Conservation (phyloP, 345 rosid species). For the Kandelia obovata region DNA sequence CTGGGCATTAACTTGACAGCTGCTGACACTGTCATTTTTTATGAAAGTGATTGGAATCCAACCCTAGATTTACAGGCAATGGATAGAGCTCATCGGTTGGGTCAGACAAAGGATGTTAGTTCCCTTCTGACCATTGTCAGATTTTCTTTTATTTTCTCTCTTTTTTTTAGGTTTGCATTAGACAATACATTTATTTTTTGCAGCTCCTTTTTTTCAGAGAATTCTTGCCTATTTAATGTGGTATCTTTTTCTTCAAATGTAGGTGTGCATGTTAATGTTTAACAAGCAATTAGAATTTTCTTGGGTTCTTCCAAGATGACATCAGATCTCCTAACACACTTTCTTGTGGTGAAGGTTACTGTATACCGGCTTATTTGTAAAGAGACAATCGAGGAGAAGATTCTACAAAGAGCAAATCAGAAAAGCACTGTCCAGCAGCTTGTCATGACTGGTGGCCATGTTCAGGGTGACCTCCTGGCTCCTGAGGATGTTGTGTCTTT, state of each 20-base stretch:
- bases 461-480: constrained; percentile 96
- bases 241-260: neutral
- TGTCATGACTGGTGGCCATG: constrained; percentile 99
- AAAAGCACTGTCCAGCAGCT: constrained; percentile 98
- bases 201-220: neutral
- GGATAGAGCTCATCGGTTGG: constrained; percentile 99
- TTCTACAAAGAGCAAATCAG: constrained; percentile 97
- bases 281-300: neutral
- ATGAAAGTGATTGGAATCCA: constrained; percentile 99
- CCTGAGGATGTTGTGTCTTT: constrained; percentile 96
- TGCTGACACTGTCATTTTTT: constrained; percentile 98
- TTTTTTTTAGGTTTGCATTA: neutral
- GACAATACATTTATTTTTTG: neutral
- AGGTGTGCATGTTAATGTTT: neutral
- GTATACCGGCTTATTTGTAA: constrained; percentile 98
- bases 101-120: constrained; percentile 99
- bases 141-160: neutral
- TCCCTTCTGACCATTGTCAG: constrained; percentile 11
- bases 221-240: neutral
- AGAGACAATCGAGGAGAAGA: constrained; percentile 98
- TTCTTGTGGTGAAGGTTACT: constrained; percentile 57
- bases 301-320: neutral
- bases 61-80: constrained; percentile 99
- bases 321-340: neutral
- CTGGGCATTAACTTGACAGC: constrained; percentile 99